phyloP scores from a whole-genome alignment of 2,329 filamentous ascomycete species.

The Penicillium paneum region DNA sequence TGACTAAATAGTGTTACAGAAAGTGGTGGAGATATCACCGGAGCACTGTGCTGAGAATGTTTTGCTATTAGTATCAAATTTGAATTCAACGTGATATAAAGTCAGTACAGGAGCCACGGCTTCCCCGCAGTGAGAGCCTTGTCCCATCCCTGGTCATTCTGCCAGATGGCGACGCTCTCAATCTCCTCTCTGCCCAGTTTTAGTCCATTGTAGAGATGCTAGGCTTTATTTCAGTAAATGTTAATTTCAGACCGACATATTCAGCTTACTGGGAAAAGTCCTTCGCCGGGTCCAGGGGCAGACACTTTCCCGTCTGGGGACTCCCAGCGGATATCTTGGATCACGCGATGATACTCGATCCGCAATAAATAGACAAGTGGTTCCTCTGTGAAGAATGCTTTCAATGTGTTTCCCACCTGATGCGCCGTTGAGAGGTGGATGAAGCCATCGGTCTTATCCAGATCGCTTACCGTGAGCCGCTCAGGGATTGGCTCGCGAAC shows the following conservation, averaged over 20 bases:
- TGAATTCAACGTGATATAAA: neutral
- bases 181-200: conserved; percentile 38
- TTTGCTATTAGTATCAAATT: neutral
- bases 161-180: conserved; percentile 39
- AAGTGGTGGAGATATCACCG: neutral
- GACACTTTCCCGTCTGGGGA: conserved; percentile 37
- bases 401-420: conserved; percentile 40
- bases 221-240: neutral
- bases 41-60: neutral
- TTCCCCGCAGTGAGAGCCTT: conserved; percentile 32
- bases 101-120: conserved; percentile 37
- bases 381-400: conserved; percentile 38
- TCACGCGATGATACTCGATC: conserved; percentile 32
- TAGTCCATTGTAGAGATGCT: conserved; percentile 41
- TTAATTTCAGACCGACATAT: neutral
- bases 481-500: conserved; percentile 38
- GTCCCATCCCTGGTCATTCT: conserved; percentile 39
- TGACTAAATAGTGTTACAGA: conserved; percentile 20
- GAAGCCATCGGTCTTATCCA: conserved; percentile 37
- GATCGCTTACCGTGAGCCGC: conserved; percentile 35
- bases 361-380: conserved; percentile 38
- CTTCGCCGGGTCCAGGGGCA: conserved; percentile 36
- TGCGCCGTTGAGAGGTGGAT: conserved; percentile 40
- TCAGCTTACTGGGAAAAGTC: conserved; percentile 40
- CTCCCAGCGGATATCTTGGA: conserved; percentile 36